A percentile compares a stretch with the other conserved stretches of the same genome.
Conservation (phyloP, 257 asterid genomes). For the Solanum pimpinellifolium region DNA sequence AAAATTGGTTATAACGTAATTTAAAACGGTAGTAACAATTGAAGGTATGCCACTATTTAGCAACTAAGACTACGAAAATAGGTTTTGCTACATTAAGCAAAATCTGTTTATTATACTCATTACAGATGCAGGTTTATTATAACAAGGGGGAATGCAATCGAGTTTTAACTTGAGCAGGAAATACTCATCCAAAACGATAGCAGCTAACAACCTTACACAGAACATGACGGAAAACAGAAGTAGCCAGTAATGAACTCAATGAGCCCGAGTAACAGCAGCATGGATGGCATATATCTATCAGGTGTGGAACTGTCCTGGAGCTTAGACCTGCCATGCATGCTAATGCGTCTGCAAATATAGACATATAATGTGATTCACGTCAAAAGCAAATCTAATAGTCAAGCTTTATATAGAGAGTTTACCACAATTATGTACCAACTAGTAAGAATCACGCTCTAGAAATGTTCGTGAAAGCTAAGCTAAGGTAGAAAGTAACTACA, state of each 20-base stretch:
- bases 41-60: neutral
- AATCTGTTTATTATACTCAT: neutral
- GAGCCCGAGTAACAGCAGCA: slow-evolving; percentile 57
- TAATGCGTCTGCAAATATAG: slow-evolving; percentile 56
- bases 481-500: neutral
- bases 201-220: neutral
- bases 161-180: neutral
- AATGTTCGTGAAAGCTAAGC: neutral
- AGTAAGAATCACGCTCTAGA: neutral
- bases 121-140: neutral
- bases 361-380: neutral
- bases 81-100: neutral
- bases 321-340: slow-evolving; percentile 87
- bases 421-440: neutral
- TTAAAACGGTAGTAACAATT: neutral
- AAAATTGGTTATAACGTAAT: neutral
- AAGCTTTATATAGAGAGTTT: neutral
- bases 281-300: slow-evolving; percentile 75
- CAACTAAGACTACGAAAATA: neutral
- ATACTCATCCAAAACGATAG: neutral
- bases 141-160: neutral
- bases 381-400: neutral
- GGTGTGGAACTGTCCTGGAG: slow-evolving; percentile 85
- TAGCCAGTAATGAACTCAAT: slow-evolving; percentile 10
- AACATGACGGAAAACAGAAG: neutral